Evolutionary conservation across 768 basidiomycete genomes (phyloP), one percentile per base, ranked within the genome.

Genomic region (Tephrocybe sp.): DNA sequence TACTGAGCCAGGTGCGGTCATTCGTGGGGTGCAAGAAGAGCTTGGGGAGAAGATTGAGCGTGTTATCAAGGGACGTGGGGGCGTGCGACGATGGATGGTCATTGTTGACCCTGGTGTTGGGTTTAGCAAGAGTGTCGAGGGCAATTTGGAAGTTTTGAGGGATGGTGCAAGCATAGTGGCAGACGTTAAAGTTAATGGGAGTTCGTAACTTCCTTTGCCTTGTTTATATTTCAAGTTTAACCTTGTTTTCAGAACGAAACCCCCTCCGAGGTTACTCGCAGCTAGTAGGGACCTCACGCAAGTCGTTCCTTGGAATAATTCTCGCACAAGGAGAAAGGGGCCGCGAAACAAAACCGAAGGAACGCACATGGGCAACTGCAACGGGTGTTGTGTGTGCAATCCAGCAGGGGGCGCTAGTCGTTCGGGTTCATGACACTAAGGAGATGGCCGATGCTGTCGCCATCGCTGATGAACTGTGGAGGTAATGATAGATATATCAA

Each of bases 101-200:
- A 77, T 98, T 46, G 78, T 87, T 20, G 97, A 98, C 69, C 92
- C 96, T 3, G 96, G 96, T 0, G 72, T 98, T 46, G 96, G 97
- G 31, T 99, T 98, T 66, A 96, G 94, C 67, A 98, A 98, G 68
- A 79, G 83, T 0, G 64, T 84, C 2, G 76, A 84, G 23, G 91
- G 79, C 4, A 95, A 96, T 66, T 56, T 92, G 31, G 73, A 77
- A 54, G 60, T 96, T 10, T 65, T 98, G 43, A 75, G 84, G 9
- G 58, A 76, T 32, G 72, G 72, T 45, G 75, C 62, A 16, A 64
- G 54, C 43, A 64, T 90, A 36, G 79, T 77, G 0, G 74, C 71
- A 2, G 72, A 79, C 36, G 48, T 62, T 10, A 11, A 45, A 4
- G 59, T 74, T 39, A 70, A 72, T 9, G 42, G 40, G 35, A 63